Evolutionary conservation across 345 rosid genomes (phyloP), one percentile per base, ranked within the genome.

Genomic region (Theobroma cacao): DNA sequence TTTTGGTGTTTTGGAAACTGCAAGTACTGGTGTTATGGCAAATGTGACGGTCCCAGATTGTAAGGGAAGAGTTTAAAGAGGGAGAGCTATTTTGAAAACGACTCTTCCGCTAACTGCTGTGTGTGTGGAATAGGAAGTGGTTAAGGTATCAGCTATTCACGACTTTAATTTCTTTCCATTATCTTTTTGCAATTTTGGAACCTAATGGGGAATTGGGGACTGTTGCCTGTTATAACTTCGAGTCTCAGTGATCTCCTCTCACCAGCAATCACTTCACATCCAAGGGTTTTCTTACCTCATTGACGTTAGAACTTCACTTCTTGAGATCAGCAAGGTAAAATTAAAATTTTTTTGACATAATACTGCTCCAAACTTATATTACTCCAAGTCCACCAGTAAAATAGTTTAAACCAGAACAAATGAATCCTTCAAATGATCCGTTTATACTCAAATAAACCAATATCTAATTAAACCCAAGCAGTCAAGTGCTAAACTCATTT

Each of bases 91-190:
- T 58, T 67, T 18, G 78, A 84, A 78, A 81, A 64, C 7, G 84
- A 78, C 81, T 10, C 26, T 71, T 22, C 62, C 68, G 50, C 81
- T 80, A 77, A 55, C 74, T 12, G 79, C 43, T 50, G 5, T n/a
- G 43, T 30, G 48, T 40, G 60, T 41, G 66, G 33, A 36, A 30
- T 10, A 30, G 7, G 12, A 56, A 12, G 31, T 61, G 53, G 50
- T 55, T 31, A 31, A 72, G 41, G 28, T 48, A 52, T 72, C 75
- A 52, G 7, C 28, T 70, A n/a, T n/a, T n/a, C n/a, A n/a, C n/a
- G n/a, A n/a, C 18, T 4, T 30, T 58, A 0, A 24, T 53, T 1
- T 53, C 1, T 7, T 24, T 24, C 24, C 15, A 0, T 47, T 17
- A 3, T 64, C 3, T 8, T 64, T 63, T 62, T 7, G 5, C 36